These are phyloP conservation scores for Saccharomycopsis lassenensis DNA, from an alignment of 805 yeast species.

Conservation along the genomic window DNA sequence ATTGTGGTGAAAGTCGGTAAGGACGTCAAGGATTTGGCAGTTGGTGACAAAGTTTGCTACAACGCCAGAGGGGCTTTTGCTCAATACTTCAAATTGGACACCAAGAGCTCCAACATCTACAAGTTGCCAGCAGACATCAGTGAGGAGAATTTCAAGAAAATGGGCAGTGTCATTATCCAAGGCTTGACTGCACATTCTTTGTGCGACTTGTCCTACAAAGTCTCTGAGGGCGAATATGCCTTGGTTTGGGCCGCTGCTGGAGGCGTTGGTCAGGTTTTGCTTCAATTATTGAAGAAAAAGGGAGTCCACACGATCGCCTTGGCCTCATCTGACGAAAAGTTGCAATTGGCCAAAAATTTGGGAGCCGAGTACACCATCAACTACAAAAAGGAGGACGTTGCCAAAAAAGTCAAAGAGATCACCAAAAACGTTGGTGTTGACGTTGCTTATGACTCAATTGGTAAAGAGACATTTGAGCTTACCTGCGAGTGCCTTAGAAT, in stretches of 20 bases:
- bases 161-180: conserved; percentile 55
- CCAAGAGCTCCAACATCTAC: conserved; percentile 28
- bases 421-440: conserved; percentile 60
- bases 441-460: conserved; percentile 65
- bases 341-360: conserved; percentile 46
- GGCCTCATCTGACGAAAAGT: conserved; percentile 69
- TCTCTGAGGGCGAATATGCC: conserved; percentile 58
- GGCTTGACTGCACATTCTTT: conserved; percentile 76
- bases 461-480: conserved; percentile 62
- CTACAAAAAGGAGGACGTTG: conserved; percentile 41
- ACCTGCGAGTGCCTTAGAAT: conserved; percentile 51
- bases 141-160: conserved; percentile 40
- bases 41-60: conserved; percentile 68
- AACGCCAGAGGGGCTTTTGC: conserved; percentile 48
- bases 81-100: conserved; percentile 48
- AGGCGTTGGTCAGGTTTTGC: conserved; percentile 71
- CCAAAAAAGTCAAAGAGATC: conserved; percentile 41
- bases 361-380: conserved; percentile 75
- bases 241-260: conserved; percentile 94
- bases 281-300: conserved; percentile 46
- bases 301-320: conserved; percentile 83
- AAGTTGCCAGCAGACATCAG: conserved; percentile 39
- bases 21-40: conserved; percentile 39
- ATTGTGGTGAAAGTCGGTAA: conserved; percentile 54
- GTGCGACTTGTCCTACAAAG: conserved; percentile 51